A percentile compares a stretch with the other conserved stretches of the same genome.
Conservation (phyloP, 139 green algal species). For the Ettlia oleoabundans region DNA sequence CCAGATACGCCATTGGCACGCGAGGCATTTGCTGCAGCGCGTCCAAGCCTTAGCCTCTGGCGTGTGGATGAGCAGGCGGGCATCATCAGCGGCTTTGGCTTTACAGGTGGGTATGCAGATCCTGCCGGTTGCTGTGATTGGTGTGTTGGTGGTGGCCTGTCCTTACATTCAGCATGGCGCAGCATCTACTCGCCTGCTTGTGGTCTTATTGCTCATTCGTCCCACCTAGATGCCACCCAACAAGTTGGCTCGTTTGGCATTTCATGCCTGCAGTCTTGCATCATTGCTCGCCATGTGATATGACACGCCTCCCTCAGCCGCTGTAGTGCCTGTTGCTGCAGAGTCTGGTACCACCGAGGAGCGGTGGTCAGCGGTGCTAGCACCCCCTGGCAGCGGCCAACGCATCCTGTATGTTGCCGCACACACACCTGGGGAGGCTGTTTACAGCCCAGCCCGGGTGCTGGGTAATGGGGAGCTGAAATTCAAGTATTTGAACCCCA, state of each 20-base stretch:
- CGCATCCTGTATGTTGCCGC: conserved; percentile 58
- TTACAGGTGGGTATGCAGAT: background rate
- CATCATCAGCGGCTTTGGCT: conserved; percentile 25
- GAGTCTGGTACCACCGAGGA: conserved; percentile 15
- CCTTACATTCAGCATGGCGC: too few relatives aligned
- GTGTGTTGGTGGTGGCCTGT: background rate
- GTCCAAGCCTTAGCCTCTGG: conserved; percentile 46
- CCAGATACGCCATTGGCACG: conserved; percentile 47
- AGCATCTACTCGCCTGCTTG: too few relatives aligned
- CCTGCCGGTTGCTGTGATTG: background rate
- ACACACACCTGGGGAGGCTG: conserved; percentile 51
- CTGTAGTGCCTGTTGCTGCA: too few relatives aligned
- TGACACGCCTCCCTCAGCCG: too few relatives aligned
- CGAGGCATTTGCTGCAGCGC: background rate
- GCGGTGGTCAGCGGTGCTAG: conserved; percentile 42
- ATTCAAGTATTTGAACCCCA: conserved; percentile 94
- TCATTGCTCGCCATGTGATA: too few relatives aligned
- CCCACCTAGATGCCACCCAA: too few relatives aligned
- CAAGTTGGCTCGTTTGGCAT: too few relatives aligned
- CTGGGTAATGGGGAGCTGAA: conserved; percentile 85
- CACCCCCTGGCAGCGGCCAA: conserved; percentile 29
- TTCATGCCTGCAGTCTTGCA: too few relatives aligned
- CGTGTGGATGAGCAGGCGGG: conserved; percentile 30
- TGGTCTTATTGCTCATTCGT: too few relatives aligned
- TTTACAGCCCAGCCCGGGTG: conserved; percentile 83